Evolutionary conservation across 1,284 basidiomycete genomes (phyloP).

Genomic region (Ganoderma multipileum): DNA sequence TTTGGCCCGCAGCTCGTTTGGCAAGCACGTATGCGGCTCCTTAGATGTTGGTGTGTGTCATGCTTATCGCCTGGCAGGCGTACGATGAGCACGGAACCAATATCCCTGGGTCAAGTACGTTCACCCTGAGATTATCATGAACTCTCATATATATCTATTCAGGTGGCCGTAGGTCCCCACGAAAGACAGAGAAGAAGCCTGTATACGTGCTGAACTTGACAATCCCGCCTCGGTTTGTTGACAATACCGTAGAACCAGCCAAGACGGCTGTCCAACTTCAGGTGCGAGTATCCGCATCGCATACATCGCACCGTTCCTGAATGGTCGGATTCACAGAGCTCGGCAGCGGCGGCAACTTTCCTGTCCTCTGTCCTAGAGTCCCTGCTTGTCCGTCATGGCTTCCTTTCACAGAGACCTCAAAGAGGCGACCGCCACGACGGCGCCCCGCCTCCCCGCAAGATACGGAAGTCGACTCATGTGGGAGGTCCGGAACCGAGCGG

Average conservation of each 20-base stretch:
- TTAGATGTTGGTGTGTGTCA: not conserved
- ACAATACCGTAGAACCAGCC: conserved; percentile 79
- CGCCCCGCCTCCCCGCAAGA: conserved; percentile 31
- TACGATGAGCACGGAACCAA: conserved; percentile 66
- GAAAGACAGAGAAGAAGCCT: conserved; percentile 77
- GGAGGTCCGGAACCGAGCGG: not conserved
- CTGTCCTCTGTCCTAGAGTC: conserved; percentile 64
- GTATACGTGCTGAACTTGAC: conserved; percentile 83
- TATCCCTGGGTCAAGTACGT: conserved; percentile 41
- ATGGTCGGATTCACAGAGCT: conserved; percentile 51
- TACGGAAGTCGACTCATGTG: conserved; percentile 23
- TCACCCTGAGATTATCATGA: not conserved
- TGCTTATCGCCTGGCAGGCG: conserved; percentile 49
- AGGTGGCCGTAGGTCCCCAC: conserved; percentile 68
- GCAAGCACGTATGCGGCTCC: conserved; percentile 59
- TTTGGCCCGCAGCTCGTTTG: conserved; percentile 75
- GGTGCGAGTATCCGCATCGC: conserved; percentile 48
- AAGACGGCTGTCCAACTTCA: conserved; percentile 74
- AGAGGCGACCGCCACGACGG: not conserved
- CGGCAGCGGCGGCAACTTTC: conserved; percentile 56
- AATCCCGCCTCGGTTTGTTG: conserved; percentile 69
- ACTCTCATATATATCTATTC: not conserved
- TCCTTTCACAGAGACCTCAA: conserved; percentile 40
- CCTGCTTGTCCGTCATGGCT: conserved; percentile 74
- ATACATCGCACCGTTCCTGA: not conserved